Percentiles rank a stretch among this genome's conserved stretches.
Conservation (phyloP, 2,329 filamentous ascomycete genomes). For the Colletotrichum sp. region DNA sequence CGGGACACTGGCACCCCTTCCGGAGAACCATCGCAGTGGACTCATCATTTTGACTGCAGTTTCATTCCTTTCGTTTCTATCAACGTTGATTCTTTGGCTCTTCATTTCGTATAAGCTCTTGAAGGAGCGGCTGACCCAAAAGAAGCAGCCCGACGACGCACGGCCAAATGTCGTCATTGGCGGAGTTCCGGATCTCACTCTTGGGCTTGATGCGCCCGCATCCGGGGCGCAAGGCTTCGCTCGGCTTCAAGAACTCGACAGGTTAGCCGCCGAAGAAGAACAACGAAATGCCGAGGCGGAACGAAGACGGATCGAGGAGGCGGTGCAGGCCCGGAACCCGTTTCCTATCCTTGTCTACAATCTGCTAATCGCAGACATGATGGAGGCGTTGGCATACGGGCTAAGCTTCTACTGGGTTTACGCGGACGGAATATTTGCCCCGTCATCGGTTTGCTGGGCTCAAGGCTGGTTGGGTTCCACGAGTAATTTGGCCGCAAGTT, state of each 20-base stretch:
- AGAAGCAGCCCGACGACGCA: not conserved
- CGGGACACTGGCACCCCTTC: not conserved
- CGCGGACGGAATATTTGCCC: constrained; percentile 50
- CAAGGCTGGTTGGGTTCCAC: constrained; percentile 64
- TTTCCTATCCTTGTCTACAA: constrained; percentile 66
- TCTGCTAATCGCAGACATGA: constrained; percentile 62
- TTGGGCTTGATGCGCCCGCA: not conserved
- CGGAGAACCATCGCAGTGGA: constrained; percentile 1
- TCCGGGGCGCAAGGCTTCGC: not conserved
- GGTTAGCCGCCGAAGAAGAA: not conserved
- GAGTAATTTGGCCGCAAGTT: constrained; percentile 60
- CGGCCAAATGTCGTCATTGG: not conserved
- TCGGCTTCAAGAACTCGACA: not conserved
- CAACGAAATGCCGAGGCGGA: not conserved
- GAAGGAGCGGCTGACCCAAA: not conserved
- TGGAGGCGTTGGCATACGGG: constrained; percentile 60
- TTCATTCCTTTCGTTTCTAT: not conserved
- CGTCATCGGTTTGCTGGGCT: constrained; percentile 51
- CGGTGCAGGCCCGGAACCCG: constrained; percentile 44
- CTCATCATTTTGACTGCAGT: not conserved
- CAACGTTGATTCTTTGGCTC: not conserved
- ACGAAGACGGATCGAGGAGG: not conserved
- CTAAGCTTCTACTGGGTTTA: constrained; percentile 59
- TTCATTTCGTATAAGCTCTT: constrained; percentile 13
- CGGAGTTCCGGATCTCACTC: not conserved